These are phyloP conservation scores for Aspergillus latus DNA, from an alignment of 2,329 filamentous ascomycete species.

Conservation along the genomic window DNA sequence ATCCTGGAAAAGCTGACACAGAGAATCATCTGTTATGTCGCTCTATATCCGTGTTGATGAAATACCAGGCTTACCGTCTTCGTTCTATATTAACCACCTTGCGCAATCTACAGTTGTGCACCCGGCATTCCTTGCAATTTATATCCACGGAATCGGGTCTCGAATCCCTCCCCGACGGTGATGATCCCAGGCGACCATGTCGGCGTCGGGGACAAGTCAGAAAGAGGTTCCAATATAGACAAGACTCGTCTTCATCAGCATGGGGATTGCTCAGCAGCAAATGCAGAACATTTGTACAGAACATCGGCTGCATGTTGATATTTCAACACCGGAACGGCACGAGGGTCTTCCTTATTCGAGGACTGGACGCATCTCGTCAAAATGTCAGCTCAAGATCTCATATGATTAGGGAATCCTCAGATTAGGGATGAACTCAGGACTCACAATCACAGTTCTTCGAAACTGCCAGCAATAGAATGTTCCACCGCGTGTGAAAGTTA, in stretches of 20 bases:
- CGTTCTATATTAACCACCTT: constrained; percentile 55
- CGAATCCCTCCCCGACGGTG: constrained; percentile 35
- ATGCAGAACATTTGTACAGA: constrained; percentile 42
- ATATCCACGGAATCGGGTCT: constrained; percentile 44
- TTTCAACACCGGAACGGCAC: constrained; percentile 49
- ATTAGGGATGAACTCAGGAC: constrained; percentile 20
- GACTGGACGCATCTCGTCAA: constrained; percentile 32
- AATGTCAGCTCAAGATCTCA: constrained; percentile 21
- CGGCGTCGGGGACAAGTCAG: constrained; percentile 54
- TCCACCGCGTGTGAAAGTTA: constrained; percentile 47
- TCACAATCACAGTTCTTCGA: constrained; percentile 53
- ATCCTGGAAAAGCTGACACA: background rate
- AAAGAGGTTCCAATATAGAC: constrained; percentile 49
- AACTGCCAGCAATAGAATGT: constrained; percentile 54
- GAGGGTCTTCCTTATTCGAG: constrained; percentile 46
- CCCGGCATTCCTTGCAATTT: constrained; percentile 52
- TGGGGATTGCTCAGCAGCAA: constrained; percentile 54
- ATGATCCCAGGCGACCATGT: constrained; percentile 48
- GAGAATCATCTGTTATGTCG: background rate
- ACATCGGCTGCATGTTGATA: constrained; percentile 58
- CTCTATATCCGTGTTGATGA: background rate
- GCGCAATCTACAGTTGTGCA: constrained; percentile 55
- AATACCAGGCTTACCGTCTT: constrained; percentile 43
- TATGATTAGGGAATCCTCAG: too few relatives aligned
- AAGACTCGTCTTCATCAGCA: constrained; percentile 31